Conservation (phyloP, 371 early-diverging fungal species). For the Homolaphlyctis polyrhiza region DNA sequence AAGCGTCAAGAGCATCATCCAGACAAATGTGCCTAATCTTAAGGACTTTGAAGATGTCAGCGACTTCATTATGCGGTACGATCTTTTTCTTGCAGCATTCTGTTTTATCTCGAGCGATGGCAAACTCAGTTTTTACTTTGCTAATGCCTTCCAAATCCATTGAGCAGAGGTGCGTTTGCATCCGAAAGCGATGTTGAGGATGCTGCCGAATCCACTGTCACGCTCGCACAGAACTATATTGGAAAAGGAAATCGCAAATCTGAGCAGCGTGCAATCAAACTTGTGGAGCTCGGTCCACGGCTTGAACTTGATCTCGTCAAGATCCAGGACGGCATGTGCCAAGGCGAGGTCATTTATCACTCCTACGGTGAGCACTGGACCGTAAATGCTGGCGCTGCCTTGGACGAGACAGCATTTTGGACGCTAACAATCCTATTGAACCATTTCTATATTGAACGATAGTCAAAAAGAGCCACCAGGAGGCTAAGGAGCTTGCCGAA, state of each 20-base stretch:
- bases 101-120: background rate
- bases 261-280: constrained; percentile 79
- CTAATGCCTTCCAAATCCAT: background rate
- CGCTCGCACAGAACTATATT: constrained; percentile 71
- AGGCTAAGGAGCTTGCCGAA: constrained; percentile 57
- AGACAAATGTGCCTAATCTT: constrained; percentile 73
- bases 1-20: constrained; percentile 73
- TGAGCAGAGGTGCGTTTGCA: constrained; percentile 64
- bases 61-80: constrained; percentile 75
- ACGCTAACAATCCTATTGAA: background rate
- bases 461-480: constrained; percentile 68
- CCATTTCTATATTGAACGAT: background rate
- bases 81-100: background rate
- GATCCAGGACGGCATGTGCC: constrained; percentile 87
- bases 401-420: no score
- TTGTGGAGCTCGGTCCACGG: constrained; percentile 91
- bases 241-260: constrained; percentile 67
- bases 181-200: constrained; percentile 94
- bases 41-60: constrained; percentile 79
- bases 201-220: constrained; percentile 69
- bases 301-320: constrained; percentile 83
- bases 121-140: background rate
- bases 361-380: no score
- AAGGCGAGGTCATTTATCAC: constrained; percentile 90
- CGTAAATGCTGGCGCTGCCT: no score